phyloP scores from a whole-genome alignment of 2,329 filamentous ascomycete genomes.

The Nigrospora sphaerica region DNA sequence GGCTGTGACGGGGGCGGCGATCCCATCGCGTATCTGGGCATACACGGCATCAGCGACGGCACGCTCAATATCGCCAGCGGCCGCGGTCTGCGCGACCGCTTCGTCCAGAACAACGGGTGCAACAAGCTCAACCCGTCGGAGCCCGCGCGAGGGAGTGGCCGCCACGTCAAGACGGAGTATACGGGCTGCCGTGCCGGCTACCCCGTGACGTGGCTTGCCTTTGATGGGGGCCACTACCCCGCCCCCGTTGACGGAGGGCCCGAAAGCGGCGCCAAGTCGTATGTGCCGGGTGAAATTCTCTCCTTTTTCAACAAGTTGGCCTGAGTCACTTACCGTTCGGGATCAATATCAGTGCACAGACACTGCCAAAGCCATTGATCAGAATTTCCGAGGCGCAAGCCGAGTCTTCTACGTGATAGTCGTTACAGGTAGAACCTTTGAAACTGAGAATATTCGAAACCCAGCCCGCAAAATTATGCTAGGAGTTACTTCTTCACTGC shows the following conservation, averaged over 20 bases:
- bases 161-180: slow-evolving; percentile 13
- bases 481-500: too few species aligned
- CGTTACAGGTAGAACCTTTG: too few species aligned
- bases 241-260: neutral
- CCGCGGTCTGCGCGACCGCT: slow-evolving; percentile 25
- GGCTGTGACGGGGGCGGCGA: slow-evolving; percentile 1
- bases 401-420: too few species aligned
- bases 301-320: neutral
- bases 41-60: slow-evolving; percentile 3
- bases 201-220: slow-evolving; percentile 24
- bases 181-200: slow-evolving; percentile 20
- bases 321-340: neutral
- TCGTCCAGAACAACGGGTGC: slow-evolving; percentile 29
- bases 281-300: neutral
- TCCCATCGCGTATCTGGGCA: slow-evolving; percentile 2
- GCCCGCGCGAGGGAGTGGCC: slow-evolving; percentile 12
- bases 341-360: too few species aligned
- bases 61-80: slow-evolving; percentile 10
- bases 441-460: too few species aligned
- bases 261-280: neutral
- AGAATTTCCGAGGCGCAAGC: too few species aligned
- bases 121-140: slow-evolving; percentile 7
- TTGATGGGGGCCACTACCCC: slow-evolving; percentile 19
- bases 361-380: too few species aligned
- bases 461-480: too few species aligned